Percentiles rank a stretch among this genome's conserved stretches.
These are phyloP conservation scores for Metarhizium rileyi DNA, from an alignment of 2,329 filamentous ascomycete species.

Conservation along the genomic window DNA sequence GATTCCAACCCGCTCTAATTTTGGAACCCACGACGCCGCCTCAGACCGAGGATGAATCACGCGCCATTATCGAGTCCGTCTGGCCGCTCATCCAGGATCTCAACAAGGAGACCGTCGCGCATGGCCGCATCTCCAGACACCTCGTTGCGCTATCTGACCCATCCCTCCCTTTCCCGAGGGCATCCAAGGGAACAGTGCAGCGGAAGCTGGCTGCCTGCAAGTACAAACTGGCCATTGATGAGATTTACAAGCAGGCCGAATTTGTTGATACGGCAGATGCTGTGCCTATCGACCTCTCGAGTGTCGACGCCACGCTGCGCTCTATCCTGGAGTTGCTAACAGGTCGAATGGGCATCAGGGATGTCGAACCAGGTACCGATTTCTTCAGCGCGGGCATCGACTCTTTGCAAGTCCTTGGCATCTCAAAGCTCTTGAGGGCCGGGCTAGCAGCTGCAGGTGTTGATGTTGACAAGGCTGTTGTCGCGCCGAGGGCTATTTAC, in stretches of 20 bases:
- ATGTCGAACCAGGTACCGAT: constrained; percentile 19
- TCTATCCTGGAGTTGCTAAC: constrained; percentile 14
- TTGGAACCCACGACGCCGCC: constrained; percentile 31
- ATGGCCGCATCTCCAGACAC: constrained; percentile 33
- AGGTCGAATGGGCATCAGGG: constrained; percentile 8
- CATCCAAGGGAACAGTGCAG: constrained; percentile 37
- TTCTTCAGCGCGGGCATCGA: constrained; percentile 30
- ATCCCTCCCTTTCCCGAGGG: constrained; percentile 31
- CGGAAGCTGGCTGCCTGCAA: constrained; percentile 26
- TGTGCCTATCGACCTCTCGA: constrained; percentile 12
- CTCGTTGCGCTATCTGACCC: constrained; percentile 29
- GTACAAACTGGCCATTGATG: constrained; percentile 34
- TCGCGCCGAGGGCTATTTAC: constrained; percentile 19
- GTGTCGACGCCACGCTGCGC: constrained; percentile 12
- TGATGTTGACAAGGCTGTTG: constrained; percentile 1
- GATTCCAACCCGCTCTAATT: constrained; percentile 37
- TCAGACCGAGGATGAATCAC: constrained; percentile 10
- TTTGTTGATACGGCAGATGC: not conserved
- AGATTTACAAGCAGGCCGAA: constrained; percentile 25
- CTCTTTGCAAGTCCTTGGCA: constrained; percentile 27
- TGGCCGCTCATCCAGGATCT: constrained; percentile 33
- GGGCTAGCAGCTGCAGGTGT: constrained; percentile 12
- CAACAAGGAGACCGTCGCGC: constrained; percentile 33
- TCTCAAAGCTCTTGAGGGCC: constrained; percentile 11
- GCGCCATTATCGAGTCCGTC: constrained; percentile 29